Evolutionary conservation across 768 basidiomycete species (phyloP).

Genomic region (Pisolithus albus): DNA sequence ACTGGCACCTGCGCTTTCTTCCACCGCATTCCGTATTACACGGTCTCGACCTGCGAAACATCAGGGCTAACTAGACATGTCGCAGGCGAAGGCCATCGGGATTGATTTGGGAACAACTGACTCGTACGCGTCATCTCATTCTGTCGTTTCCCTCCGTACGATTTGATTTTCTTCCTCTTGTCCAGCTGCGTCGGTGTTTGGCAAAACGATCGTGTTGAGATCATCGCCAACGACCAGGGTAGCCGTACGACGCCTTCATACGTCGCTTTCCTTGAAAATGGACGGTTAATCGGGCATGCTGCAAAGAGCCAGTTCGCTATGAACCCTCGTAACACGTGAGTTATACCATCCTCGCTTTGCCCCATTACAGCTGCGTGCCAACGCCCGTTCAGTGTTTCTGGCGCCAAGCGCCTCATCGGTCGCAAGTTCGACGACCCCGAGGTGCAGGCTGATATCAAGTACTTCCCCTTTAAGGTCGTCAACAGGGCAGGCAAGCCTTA

Average conservation of each 20-base stretch:
- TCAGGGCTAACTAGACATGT: not conserved
- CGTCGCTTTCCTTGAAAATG: not conserved
- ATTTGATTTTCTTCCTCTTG: not conserved
- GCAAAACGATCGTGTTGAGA: not conserved
- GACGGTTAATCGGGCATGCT: not conserved
- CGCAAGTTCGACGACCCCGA: not conserved
- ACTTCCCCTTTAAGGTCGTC: not conserved
- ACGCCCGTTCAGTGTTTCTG: too few relatives aligned
- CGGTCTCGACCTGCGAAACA: too few relatives aligned
- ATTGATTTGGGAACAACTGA: not conserved
- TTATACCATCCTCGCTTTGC: not conserved
- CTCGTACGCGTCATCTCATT: not conserved
- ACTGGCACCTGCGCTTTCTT: too few relatives aligned
- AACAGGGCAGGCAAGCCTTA: not conserved
- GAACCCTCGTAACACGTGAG: not conserved
- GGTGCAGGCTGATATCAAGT: not conserved
- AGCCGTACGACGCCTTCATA: not conserved
- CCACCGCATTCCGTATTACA: too few relatives aligned
- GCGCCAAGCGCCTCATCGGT: not conserved
- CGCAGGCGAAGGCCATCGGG: not conserved
- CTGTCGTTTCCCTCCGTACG: too few relatives aligned
- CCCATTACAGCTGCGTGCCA: not conserved
- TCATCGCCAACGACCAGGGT: not conserved
- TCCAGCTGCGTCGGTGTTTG: not conserved
- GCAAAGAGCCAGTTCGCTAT: not conserved